Base-by-base conservation (phyloP, 768 basidiomycete genomes). In the Suillus subaureus region DNA sequence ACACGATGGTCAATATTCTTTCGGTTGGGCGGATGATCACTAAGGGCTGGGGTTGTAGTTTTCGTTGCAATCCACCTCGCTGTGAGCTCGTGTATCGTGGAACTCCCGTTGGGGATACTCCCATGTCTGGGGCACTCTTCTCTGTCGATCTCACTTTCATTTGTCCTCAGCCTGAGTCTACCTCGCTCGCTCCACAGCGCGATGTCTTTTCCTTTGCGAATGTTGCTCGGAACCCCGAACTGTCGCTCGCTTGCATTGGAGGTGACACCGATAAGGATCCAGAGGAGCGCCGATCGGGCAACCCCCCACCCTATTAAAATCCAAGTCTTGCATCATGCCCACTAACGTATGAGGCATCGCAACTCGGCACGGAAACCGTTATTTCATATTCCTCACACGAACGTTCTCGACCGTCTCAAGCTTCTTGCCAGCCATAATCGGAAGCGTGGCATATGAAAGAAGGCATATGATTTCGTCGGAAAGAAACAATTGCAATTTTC, bases 61-160 rank as follows among this genome's bases (percentile, higher is more conserved):
- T 57, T 33, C 7, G 21, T n/a, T 18, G 28, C 9, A 26, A 49
- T 16, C 33, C 54, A 28, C 40, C 43, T 28, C 47, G 47, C 16
- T 61, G 55, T 62, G 26, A 33, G 23, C 33, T 31, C 23, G 26
- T 49, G 33, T 26, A 16, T 42, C 15, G 21, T 54, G 40, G 4
- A 15, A 16, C 15, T 16, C 61, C 26, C 33, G 7, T 21, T 23
- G 55, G 28, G 26, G 7, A 18, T 55, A 18, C 61, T 35, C 54
- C 13, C n/a, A 55, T 62, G 61, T 33, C 15, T 13, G 61, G 21
- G 33, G 33, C 6, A 33, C 33, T 13, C 13, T 51, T 51, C n/a
- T 62, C 16, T n/a, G n/a, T 51, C 6, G 61, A 62, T 35, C 31
- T 58, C 26, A 6, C 57, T 15, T 61, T 58, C 26, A 58, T 62